A percentile compares a stretch with the other conserved stretches of the same genome.
These are phyloP conservation scores for Phoma sp. DNA, from an alignment of 2,329 filamentous ascomycete genomes.

Conservation along the genomic window DNA sequence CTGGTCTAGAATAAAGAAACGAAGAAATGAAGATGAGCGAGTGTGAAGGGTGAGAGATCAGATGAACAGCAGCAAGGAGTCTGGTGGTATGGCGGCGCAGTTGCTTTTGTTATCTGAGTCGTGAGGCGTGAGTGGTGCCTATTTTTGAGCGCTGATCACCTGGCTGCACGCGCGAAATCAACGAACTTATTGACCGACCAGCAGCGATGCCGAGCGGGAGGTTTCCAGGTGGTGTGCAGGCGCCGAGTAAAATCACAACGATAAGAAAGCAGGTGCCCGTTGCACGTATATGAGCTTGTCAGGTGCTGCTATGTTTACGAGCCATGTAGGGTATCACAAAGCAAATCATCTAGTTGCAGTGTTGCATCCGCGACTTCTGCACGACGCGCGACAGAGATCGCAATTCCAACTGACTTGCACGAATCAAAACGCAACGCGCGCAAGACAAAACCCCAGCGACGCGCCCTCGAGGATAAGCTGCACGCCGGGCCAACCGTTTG, in stretches of 20 bases:
- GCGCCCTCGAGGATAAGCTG: constrained; percentile 19
- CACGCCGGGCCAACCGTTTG: constrained; percentile 4
- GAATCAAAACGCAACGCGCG: constrained; percentile 2
- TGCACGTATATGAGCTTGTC: constrained; percentile 12
- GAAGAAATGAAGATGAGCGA: constrained; percentile 6
- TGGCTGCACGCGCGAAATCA: constrained; percentile 33
- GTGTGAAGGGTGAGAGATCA: constrained; percentile 22
- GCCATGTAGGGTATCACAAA: constrained; percentile 1
- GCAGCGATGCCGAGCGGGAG: constrained; percentile 2
- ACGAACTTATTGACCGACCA: constrained; percentile 14
- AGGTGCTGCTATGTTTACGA: constrained; percentile 2
- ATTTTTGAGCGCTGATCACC: constrained; percentile 35
- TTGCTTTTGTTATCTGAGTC: constrained; percentile 28
- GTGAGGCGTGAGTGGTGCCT: neutral
- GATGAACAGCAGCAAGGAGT: constrained; percentile 16
- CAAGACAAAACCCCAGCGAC: constrained; percentile 18
- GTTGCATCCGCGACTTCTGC: constrained; percentile 22
- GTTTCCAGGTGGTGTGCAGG: constrained; percentile 4
- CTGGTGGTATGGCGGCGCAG: constrained; percentile 21
- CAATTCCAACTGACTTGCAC: constrained; percentile 1
- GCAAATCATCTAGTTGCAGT: neutral
- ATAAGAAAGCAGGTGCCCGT: constrained; percentile 12
- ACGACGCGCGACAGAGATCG: constrained; percentile 17
- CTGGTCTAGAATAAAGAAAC: constrained; percentile 12
- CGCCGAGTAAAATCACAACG: constrained; percentile 2